Conservation (phyloP, 768 basidiomycete genomes). For the Psilocybe tampanensis region DNA sequence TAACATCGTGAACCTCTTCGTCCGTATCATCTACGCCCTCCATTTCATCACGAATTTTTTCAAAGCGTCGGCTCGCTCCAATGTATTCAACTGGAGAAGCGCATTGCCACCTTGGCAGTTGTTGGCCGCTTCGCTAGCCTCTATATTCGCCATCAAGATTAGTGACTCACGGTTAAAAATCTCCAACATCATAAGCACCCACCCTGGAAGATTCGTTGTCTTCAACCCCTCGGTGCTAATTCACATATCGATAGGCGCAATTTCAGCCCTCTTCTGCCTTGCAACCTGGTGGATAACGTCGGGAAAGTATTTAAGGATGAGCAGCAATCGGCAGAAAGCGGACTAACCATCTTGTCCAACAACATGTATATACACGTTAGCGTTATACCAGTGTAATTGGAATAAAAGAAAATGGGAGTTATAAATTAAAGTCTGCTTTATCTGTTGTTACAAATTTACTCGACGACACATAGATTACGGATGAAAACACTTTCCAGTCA, state of each 20-base stretch:
- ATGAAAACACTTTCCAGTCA: neutral
- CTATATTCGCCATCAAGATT: slow-evolving; percentile 27
- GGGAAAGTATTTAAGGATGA: slow-evolving; percentile 7
- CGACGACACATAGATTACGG: neutral
- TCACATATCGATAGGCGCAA: slow-evolving; percentile 37
- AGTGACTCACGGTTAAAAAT: slow-evolving; percentile 28
- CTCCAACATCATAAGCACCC: slow-evolving; percentile 14
- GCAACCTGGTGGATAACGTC: slow-evolving; percentile 32
- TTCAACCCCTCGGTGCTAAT: slow-evolving; percentile 26
- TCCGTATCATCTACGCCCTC: slow-evolving; percentile 63
- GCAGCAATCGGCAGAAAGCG: neutral
- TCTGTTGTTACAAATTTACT: neutral
- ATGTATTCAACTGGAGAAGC: slow-evolving; percentile 24
- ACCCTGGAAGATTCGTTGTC: slow-evolving; percentile 26
- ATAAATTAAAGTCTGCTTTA: too few species aligned
- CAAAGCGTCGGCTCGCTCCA: slow-evolving; percentile 6
- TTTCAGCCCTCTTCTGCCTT: slow-evolving; percentile 27
- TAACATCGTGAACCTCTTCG: slow-evolving; percentile 68
- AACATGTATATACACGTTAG: neutral
- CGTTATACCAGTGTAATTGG: too few species aligned
- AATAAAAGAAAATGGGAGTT: too few species aligned
- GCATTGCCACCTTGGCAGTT: slow-evolving; percentile 28
- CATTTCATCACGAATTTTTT: slow-evolving; percentile 55
- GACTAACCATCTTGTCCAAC: neutral
- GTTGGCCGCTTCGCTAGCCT: slow-evolving; percentile 20